Evolutionary conservation across 345 rosid species (phyloP).

Genomic region (Citropsis articulata): DNA sequence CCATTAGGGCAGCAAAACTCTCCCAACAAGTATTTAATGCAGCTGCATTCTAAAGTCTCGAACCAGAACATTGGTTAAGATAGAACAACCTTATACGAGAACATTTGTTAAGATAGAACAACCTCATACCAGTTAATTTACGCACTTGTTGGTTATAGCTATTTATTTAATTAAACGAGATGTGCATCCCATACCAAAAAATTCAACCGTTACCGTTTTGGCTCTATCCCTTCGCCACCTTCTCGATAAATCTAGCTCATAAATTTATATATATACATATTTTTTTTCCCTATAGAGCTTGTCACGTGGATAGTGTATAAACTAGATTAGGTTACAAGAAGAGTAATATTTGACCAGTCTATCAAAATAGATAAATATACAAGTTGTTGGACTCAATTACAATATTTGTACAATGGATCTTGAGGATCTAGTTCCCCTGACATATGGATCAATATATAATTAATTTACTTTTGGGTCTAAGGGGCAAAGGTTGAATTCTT

Average conservation of each 20-base stretch:
- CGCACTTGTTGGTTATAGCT: no score
- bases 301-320: not conserved
- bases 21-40: no score
- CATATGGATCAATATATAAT: no score
- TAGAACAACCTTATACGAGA: no score
- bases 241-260: not conserved
- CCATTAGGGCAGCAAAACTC: no score
- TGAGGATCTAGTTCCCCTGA: not conserved
- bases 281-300: not conserved
- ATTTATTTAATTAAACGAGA: not conserved
- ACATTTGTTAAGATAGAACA: no score
- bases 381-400: not conserved
- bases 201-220: not conserved
- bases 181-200: not conserved
- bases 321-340: not conserved
- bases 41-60: no score
- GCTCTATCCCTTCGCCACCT: not conserved
- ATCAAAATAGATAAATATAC: not conserved
- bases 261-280: not conserved
- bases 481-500: not conserved
- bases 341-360: not conserved
- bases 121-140: no score
- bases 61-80: no score
- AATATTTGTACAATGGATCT: not conserved
- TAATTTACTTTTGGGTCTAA: not conserved